Base-by-base conservation (phyloP, 306 rosid species). In the Pueraria montana region DNA sequence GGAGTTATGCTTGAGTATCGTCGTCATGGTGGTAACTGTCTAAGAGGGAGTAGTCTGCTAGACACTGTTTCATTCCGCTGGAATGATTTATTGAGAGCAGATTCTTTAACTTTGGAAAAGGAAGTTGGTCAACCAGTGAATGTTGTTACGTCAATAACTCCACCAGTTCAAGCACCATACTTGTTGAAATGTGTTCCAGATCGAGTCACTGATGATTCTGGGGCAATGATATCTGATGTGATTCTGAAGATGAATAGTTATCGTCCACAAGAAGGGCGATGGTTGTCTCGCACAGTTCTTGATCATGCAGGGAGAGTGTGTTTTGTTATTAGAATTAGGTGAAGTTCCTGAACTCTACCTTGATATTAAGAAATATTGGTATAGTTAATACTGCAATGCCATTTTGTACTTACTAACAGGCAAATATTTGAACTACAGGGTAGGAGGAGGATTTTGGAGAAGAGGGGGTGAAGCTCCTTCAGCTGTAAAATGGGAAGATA, bases 271-370 rank as follows among this genome's bases (percentile, higher is more conserved):
- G 98, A 95, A 91, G 99, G 99, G 20, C 92, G 97, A 82, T 93
- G 99, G 99, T 77, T 95, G 83, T 92, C 98, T 72, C 96, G 94
- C 68, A 92, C 98, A 0, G 99, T 92, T 73, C 98, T 95, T 79
- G 99, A 95, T 85, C 98, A 95, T 86, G 91, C 93, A 27, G 96
- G 99, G 80, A 91, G 98, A 79, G 99, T 92, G 88, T 95, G 98
- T 63, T 95, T 95, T 84, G 96, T 93, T 79, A 77, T 93, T 81
- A 87, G 96, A 84, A 87, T 92, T 20, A 89, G 99, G 99, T 95
- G 13, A 86, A 64, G 13, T 20, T 81, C 64, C 71, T 38, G 9
- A 82, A 76, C 36, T 72, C 53, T 58, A 30, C 30, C 66, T 48
- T 14, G 5, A 23, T 7, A 66, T 23, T 18, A 20, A 43, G 27